Percentiles rank a stretch among this genome's conserved stretches.
phyloP scores from a whole-genome alignment of 768 basidiomycete species.

The Mycena albidolilacea region DNA sequence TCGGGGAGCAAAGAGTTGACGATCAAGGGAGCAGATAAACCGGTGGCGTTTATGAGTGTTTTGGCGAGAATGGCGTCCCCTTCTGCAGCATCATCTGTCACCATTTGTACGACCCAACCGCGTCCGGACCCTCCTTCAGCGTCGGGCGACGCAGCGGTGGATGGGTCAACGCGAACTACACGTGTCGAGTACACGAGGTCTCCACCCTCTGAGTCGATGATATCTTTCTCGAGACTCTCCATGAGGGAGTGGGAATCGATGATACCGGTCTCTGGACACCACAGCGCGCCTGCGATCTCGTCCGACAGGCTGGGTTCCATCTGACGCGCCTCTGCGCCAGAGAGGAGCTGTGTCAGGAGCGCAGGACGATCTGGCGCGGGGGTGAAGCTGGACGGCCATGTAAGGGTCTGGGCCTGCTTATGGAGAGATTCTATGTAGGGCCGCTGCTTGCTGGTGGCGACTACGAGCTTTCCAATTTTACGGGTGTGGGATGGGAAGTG shows the following conservation, averaged over 20 bases:
- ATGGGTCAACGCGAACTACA: conserved; percentile 88
- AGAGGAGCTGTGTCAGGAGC: conserved; percentile 78
- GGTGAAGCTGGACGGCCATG: conserved; percentile 63
- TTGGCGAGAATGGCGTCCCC: conserved; percentile 78
- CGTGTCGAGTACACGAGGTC: conserved; percentile 84
- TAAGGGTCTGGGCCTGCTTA: conserved; percentile 69
- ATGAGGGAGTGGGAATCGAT: conserved; percentile 90
- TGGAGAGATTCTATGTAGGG: conserved; percentile 81
- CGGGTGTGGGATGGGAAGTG: conserved; percentile 73
- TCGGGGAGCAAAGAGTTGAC: conserved; percentile 78
- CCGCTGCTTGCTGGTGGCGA: conserved; percentile 78
- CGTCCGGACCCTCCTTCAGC: conserved; percentile 52
- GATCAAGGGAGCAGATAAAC: conserved; percentile 79
- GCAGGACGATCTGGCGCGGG: conserved; percentile 49
- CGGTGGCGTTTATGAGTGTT: conserved; percentile 87
- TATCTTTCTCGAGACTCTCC: conserved; percentile 86
- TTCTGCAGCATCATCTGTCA: conserved; percentile 63
- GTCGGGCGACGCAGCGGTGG: conserved; percentile 45
- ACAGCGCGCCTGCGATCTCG: conserved; percentile 80
- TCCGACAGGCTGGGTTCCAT: conserved; percentile 88
- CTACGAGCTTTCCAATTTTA: conserved; percentile 91
- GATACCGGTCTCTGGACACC: conserved; percentile 92
- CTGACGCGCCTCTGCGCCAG: conserved; percentile 74
- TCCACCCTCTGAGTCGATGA: conserved; percentile 77
- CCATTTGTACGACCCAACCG: conserved; percentile 93